Conservation (phyloP, 306 rosid species). For the Cucumis hystrix region DNA sequence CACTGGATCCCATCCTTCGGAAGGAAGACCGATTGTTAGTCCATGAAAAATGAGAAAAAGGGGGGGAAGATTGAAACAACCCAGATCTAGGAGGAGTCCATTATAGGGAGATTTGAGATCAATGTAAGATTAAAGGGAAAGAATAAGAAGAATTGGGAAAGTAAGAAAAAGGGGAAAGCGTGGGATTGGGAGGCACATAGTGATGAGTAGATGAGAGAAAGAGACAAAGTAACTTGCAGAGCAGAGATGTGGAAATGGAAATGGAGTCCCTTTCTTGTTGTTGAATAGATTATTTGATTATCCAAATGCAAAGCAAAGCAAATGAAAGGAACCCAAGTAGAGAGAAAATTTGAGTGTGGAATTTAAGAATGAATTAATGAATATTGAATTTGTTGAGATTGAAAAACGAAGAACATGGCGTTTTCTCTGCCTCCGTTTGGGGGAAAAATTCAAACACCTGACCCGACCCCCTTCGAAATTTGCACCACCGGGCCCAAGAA, state of each 20-base stretch:
- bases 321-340: background rate
- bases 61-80: background rate
- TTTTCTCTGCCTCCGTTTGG: conserved; percentile 5
- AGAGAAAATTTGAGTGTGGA: background rate
- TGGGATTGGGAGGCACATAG: background rate
- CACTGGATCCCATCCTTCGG: conserved; percentile 60
- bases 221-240: conserved; percentile 17
- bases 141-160: conserved; percentile 3
- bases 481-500: background rate
- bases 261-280: background rate
- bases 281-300: background rate
- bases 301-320: conserved; percentile 3
- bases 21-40: background rate
- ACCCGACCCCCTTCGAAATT: background rate
- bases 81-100: background rate
- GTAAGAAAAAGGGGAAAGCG: background rate
- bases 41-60: background rate
- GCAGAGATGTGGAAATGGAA: conserved; percentile 12
- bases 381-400: background rate
- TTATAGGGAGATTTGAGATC: background rate
- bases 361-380: background rate
- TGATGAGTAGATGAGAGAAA: conserved; percentile 5
- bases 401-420: conserved; percentile 1
- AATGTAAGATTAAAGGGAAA: background rate
- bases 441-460: conserved; percentile 4